These are phyloP conservation scores for Euclidium syriacum DNA, from an alignment of 345 rosid genomes.

Conservation along the genomic window DNA sequence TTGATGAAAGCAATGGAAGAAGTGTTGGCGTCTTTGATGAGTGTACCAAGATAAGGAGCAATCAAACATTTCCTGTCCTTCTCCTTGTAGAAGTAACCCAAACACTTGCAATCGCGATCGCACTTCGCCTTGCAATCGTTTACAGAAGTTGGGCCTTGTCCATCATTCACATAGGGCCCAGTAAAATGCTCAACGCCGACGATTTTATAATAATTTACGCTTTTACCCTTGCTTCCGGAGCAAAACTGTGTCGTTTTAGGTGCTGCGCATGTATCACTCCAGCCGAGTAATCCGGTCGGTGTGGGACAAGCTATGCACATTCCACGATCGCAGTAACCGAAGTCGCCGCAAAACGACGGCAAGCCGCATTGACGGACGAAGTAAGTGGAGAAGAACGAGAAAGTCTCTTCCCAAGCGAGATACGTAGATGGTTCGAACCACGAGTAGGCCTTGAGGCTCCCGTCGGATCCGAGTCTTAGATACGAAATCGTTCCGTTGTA, in stretches of 20 bases:
- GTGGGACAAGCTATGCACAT: slow-evolving; percentile 32
- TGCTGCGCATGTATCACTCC: slow-evolving; percentile 39
- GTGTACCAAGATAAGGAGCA: slow-evolving; percentile 25
- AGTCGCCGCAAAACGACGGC: slow-evolving; percentile 34
- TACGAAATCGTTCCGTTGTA: slow-evolving; percentile 44
- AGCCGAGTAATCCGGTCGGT: slow-evolving; percentile 30
- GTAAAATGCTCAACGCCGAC: slow-evolving; percentile 51
- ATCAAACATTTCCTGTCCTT: slow-evolving; percentile 41
- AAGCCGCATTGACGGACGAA: slow-evolving; percentile 31
- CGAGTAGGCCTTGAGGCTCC: slow-evolving; percentile 46
- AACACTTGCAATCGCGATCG: slow-evolving; percentile 49
- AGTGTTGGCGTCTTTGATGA: slow-evolving; percentile 22
- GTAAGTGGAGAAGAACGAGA: slow-evolving; percentile 40
- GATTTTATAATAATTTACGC: slow-evolving; percentile 27
- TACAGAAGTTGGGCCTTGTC: slow-evolving; percentile 34
- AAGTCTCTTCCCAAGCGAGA: slow-evolving; percentile 38
- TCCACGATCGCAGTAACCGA: slow-evolving; percentile 28
- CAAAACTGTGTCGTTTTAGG: slow-evolving; percentile 23
- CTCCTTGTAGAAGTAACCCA: slow-evolving; percentile 51
- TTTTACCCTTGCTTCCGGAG: neutral
- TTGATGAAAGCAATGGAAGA: slow-evolving; percentile 31
- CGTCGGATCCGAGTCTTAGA: slow-evolving; percentile 47
- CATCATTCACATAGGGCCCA: slow-evolving; percentile 36
- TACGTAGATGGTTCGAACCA: slow-evolving; percentile 31
- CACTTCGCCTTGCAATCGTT: slow-evolving; percentile 42